Conservation (phyloP, 192 early-diverging fungal species). For the Endogone sp. region DNA sequence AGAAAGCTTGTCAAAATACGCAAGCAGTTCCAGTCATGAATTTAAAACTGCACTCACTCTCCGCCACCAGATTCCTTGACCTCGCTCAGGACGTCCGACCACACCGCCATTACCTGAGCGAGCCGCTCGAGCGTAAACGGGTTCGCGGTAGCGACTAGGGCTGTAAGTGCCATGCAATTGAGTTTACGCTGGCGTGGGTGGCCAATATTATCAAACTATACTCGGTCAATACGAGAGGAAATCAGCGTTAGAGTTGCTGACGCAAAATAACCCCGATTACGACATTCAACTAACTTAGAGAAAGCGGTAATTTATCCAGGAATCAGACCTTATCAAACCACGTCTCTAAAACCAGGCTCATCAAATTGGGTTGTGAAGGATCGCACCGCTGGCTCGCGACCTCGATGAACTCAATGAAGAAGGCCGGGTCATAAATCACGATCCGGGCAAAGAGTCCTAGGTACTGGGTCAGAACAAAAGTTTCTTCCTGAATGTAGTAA, state of each 20-base stretch:
- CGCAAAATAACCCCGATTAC: no score
- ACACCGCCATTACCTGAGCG: conserved; percentile 47
- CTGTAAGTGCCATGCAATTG: conserved; percentile 55
- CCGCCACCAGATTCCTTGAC: conserved; percentile 53
- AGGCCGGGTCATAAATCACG: conserved; percentile 50
- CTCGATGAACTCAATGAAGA: conserved; percentile 46
- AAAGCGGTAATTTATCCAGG: not conserved
- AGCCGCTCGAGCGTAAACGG: conserved; percentile 42
- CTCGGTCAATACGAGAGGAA: not conserved
- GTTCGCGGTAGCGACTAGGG: conserved; percentile 48
- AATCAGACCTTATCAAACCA: conserved; percentile 67
- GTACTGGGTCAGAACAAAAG: conserved; percentile 59
- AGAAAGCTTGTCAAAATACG: no score
- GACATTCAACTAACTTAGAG: no score
- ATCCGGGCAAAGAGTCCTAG: conserved; percentile 60
- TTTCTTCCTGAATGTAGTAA: conserved; percentile 30
- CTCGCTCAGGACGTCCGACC: conserved; percentile 62
- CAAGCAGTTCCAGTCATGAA: not conserved
- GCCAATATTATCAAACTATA: conserved; percentile 72
- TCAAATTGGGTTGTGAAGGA: conserved; percentile 31
- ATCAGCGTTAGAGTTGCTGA: no score
- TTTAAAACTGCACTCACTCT: conserved; percentile 37
- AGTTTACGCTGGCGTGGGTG: conserved; percentile 67
- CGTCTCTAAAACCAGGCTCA: conserved; percentile 44
- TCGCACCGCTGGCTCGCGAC: conserved; percentile 40